Percentiles rank a stretch among this genome's conserved stretches.
phyloP scores from a whole-genome alignment of 371 early-diverging fungal genomes.

The Mucor piriformis region DNA sequence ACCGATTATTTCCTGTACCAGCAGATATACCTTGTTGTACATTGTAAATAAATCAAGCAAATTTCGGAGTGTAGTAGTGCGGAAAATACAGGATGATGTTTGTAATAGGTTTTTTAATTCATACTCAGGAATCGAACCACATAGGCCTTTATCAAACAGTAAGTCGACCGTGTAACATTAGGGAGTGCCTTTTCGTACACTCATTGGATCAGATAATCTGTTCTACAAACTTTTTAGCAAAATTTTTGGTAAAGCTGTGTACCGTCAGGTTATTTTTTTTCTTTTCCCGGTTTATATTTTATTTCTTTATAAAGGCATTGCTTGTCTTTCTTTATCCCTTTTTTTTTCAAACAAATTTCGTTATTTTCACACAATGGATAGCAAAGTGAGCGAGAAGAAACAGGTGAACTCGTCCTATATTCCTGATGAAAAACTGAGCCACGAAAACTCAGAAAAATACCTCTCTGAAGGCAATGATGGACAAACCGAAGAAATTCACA shows the following conservation, averaged over 20 bases:
- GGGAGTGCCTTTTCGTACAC: neutral
- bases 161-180: neutral
- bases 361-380: conserved; percentile 10
- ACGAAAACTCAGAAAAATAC: conserved; percentile 11
- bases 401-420: neutral
- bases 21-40: no score
- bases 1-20: no score
- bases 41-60: no score
- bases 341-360: neutral
- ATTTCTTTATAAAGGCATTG: neutral
- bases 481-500: conserved; percentile 5
- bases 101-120: no score
- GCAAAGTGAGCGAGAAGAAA: conserved; percentile 5
- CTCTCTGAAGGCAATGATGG: conserved; percentile 3
- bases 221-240: neutral
- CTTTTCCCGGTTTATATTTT: neutral
- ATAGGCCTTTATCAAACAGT: conserved; percentile 2
- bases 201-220: conserved; percentile 16
- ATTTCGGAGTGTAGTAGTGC: no score
- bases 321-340: neutral
- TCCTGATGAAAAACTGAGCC: neutral
- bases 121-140: no score
- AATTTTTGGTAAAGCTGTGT: neutral
- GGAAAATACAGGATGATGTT: no score
- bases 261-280: no score